Evolutionary conservation across 2,329 filamentous ascomycete genomes (phyloP), one percentile per base, ranked within the genome.

Genomic region (Microascus cirrosus): DNA sequence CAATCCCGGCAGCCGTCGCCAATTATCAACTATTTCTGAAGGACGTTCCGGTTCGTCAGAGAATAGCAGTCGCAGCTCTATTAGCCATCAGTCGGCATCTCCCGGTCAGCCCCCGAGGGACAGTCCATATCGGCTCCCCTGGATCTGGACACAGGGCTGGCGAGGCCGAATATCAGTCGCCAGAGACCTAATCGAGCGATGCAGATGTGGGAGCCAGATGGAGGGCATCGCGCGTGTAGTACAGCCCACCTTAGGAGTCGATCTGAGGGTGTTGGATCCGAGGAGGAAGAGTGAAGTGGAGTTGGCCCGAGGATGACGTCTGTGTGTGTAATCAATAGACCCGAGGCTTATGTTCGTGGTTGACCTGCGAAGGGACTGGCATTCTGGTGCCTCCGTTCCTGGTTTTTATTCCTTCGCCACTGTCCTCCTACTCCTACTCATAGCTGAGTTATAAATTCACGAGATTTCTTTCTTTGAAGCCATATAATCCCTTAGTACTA

Each of bases 101-200:
- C 4, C 28, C 28, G 28, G 8, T 32, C 28, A 63, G 36, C 59
- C 57, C 25, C 60, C 63, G 34, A 60, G 61, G 7, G 60, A 58
- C 42, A 65, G 65, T 34, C 65, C 68, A 0, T 69, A 63, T 53
- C 66, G 71, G 11, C 63, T 72, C 22, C 68, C 72, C 2, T 74
- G 71, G 70, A 59, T 71, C 42, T 72, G 66, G 58, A 67, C 68
- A 2, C 66, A 73, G 58, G 72, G 72, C 2, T 74, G 72, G 72
- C 65, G 70, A 22, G 65, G 65, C 42, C 63, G 66, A 55, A 59
- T 74, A 28, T 62, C 64, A 4, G 65, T 62, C 50, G 66, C 67
- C 3, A 66, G 67, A 2, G 68, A 72, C 53, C 54, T 67, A 10
- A 63, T 74, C 1, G 71, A 73, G 63, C 62, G 61, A 63, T 62